Evolutionary conservation across 495 filamentous ascomycete genomes (phyloP).

Genomic region (Thozetella sp.): DNA sequence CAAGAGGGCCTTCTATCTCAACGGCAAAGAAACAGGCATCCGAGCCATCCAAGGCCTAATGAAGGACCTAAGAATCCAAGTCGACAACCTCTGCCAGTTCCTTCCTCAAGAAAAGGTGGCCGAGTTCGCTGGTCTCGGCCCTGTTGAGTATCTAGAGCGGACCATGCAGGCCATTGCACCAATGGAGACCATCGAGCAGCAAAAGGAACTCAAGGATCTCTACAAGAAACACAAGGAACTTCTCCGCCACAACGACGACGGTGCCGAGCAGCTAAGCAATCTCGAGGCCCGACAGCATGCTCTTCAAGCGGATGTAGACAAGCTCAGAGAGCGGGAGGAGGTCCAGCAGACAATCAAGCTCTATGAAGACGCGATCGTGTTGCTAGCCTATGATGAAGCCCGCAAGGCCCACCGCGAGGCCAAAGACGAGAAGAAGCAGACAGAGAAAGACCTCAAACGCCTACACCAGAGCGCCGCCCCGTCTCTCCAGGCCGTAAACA

Average conservation of each 20-base stretch:
- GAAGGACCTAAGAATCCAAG: slow-evolving; percentile 77
- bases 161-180: slow-evolving; percentile 88
- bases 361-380: slow-evolving; percentile 60
- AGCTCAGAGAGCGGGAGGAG: slow-evolving; percentile 72
- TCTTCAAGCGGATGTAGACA: slow-evolving; percentile 80
- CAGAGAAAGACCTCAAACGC: slow-evolving; percentile 51
- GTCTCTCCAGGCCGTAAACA: slow-evolving; percentile 62
- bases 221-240: slow-evolving; percentile 69
- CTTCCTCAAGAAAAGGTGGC: slow-evolving; percentile 95
- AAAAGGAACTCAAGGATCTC: slow-evolving; percentile 70
- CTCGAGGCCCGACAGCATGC: slow-evolving; percentile 75
- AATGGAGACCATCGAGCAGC: slow-evolving; percentile 77
- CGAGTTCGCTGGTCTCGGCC: slow-evolving; percentile 85
- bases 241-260: slow-evolving; percentile 56
- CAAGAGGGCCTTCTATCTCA: slow-evolving; percentile 70
- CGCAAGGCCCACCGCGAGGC: slow-evolving; percentile 39
- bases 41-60: slow-evolving; percentile 60
- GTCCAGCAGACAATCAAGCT: slow-evolving; percentile 71
- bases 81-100: slow-evolving; percentile 98
- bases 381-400: slow-evolving; percentile 61
- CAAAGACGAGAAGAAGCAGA: slow-evolving; percentile 46
- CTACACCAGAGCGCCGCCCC: slow-evolving; percentile 68
- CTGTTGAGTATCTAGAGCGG: slow-evolving; percentile 80
- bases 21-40: slow-evolving; percentile 60
- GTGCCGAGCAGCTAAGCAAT: slow-evolving; percentile 63